Conservation (phyloP, 2,329 filamentous ascomycete genomes). For the Fusarium mundagurra region DNA sequence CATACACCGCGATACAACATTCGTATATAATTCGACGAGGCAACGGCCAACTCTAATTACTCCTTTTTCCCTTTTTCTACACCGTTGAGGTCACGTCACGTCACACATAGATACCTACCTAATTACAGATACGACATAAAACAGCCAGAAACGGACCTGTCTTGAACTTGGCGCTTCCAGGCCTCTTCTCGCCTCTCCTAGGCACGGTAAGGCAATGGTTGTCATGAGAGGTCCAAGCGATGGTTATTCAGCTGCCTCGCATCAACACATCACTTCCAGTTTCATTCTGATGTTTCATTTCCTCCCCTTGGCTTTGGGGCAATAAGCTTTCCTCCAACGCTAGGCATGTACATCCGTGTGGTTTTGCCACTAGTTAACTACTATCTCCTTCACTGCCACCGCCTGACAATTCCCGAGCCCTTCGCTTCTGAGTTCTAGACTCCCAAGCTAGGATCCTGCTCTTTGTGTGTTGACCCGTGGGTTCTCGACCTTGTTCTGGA, state of each 20-base stretch:
- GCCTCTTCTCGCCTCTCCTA: neutral
- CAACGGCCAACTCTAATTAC: conserved; percentile 22
- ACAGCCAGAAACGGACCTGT: conserved; percentile 15
- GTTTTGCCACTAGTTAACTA: conserved; percentile 32
- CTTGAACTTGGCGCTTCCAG: neutral
- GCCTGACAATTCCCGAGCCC: neutral
- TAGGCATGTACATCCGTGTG: conserved; percentile 25
- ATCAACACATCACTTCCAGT: neutral
- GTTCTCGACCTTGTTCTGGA: conserved; percentile 17
- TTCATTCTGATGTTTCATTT: neutral
- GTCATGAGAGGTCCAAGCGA: neutral
- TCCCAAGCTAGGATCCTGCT: neutral
- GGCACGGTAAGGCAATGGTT: neutral
- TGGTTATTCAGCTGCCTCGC: neutral
- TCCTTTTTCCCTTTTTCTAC: neutral
- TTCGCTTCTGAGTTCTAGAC: conserved; percentile 27
- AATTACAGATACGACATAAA: neutral
- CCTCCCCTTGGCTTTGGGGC: conserved; percentile 11
- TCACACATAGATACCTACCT: neutral
- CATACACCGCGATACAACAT: neutral
- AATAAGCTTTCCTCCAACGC: conserved; percentile 34
- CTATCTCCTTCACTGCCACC: neutral
- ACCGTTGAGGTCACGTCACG: neutral
- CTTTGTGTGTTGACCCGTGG: neutral
- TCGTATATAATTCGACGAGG: neutral